A percentile compares a stretch with the other conserved stretches of the same genome.
phyloP scores from a whole-genome alignment of 192 early-diverging fungal species.

The Lobosporangium transversale region DNA sequence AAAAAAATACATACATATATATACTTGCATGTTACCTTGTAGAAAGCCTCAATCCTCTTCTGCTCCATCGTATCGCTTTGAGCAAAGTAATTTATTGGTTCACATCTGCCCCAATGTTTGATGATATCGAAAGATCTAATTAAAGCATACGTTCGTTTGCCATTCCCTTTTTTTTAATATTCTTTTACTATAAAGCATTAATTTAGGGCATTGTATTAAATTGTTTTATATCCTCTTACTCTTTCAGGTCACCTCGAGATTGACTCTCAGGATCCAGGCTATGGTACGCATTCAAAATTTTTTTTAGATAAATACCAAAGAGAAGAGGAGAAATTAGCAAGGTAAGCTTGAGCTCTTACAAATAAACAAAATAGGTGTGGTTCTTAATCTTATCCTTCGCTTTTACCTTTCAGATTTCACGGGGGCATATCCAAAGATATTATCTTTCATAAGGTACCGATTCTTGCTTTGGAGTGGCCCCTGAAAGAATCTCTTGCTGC shows the following conservation, averaged over 20 bases:
- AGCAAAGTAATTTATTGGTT: slow-evolving; percentile 50
- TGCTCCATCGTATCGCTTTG: slow-evolving; percentile 26
- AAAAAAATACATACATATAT: too few relatives aligned
- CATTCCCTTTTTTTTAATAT: too few relatives aligned
- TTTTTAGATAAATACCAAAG: too few relatives aligned
- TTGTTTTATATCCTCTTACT: slow-evolving; percentile 57
- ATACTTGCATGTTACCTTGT: slow-evolving; percentile 58
- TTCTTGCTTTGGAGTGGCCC: slow-evolving; percentile 57
- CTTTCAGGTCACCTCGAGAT: slow-evolving; percentile 67
- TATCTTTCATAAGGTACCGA: slow-evolving; percentile 48
- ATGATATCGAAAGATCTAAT: slow-evolving; percentile 63
- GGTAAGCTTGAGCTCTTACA: too few relatives aligned
- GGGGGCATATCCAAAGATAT: slow-evolving; percentile 64
- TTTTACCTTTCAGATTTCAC: slow-evolving; percentile 67
- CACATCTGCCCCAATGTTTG: slow-evolving; percentile 53
- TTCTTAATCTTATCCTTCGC: too few relatives aligned
- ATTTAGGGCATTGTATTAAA: too few relatives aligned
- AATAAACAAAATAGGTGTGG: too few relatives aligned
- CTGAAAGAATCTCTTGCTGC: slow-evolving; percentile 65
- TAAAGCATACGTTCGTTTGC: background rate
- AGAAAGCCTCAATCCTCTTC: slow-evolving; percentile 40
- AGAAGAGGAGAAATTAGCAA: background rate
- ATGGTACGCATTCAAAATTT: too few relatives aligned
- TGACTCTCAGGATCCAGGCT: slow-evolving; percentile 63
- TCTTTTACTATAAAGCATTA: too few relatives aligned